Conservation (phyloP, 2,329 filamentous ascomycete genomes). For the Verruconis gallopava region DNA sequence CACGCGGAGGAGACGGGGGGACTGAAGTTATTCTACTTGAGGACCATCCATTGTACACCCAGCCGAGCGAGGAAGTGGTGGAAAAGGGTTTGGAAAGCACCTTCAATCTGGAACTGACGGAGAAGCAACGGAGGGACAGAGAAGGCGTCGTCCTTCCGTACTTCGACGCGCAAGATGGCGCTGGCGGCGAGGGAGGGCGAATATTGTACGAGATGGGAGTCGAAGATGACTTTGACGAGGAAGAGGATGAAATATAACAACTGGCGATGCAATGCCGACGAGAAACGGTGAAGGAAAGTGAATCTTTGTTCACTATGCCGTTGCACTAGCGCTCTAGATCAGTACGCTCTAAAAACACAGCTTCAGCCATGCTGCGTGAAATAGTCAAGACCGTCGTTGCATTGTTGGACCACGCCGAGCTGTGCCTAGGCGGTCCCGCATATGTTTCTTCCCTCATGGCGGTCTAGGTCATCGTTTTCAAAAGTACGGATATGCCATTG, state of each 20-base stretch:
- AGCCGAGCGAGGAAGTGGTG: constrained; percentile 28
- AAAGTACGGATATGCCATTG: too few relatives aligned
- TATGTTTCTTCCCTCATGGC: too few relatives aligned
- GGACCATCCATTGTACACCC: constrained; percentile 60
- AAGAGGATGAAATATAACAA: constrained; percentile 72
- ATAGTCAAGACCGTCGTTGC: too few relatives aligned
- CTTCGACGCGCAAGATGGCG: constrained; percentile 77
- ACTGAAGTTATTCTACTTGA: constrained; percentile 52
- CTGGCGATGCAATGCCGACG: neutral
- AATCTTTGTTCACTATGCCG: too few relatives aligned
- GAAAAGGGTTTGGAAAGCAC: constrained; percentile 53
- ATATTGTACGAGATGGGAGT: constrained; percentile 95
- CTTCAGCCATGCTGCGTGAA: too few relatives aligned
- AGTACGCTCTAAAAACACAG: too few relatives aligned
- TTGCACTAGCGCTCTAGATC: too few relatives aligned
- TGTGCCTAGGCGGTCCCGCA: too few relatives aligned
- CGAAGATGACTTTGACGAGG: constrained; percentile 94
- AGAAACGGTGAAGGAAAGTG: too few relatives aligned
- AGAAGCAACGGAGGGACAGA: constrained; percentile 74
- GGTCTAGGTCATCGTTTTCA: too few relatives aligned
- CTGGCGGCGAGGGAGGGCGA: constrained; percentile 66
- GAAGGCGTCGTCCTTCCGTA: constrained; percentile 90
- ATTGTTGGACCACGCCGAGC: too few relatives aligned
- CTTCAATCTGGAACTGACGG: constrained; percentile 76
- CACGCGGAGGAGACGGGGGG: constrained; percentile 14